A percentile compares a stretch with the other conserved stretches of the same genome.
These are phyloP conservation scores for Microbotryomycetes sp. DNA, from an alignment of 1,284 basidiomycete genomes.

Conservation along the genomic window DNA sequence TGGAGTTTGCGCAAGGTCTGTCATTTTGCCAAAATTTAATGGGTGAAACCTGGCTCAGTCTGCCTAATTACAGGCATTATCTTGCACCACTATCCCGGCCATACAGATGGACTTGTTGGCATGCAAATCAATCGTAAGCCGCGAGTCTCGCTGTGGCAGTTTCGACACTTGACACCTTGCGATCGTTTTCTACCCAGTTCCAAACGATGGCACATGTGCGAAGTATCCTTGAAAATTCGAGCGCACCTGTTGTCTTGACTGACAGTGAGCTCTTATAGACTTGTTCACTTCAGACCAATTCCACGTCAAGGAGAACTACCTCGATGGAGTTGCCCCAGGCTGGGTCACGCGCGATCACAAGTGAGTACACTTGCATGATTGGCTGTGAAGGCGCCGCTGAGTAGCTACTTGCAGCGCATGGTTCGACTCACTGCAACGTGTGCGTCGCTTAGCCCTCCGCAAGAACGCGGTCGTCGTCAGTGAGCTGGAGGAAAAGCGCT, in stretches of 20 bases:
- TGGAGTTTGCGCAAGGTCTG: slow-evolving; percentile 36
- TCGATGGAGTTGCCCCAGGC: background rate
- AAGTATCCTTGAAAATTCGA: too few relatives aligned
- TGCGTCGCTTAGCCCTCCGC: slow-evolving; percentile 8
- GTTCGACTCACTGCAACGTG: slow-evolving; percentile 16
- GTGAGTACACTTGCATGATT: background rate
- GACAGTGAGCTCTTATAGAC: too few relatives aligned
- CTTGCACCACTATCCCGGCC: slow-evolving; percentile 38
- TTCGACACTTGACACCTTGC: too few relatives aligned
- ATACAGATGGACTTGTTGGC: slow-evolving; percentile 27
- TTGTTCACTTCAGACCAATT: slow-evolving; percentile 19
- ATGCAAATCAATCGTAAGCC: background rate
- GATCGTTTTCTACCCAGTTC: too few relatives aligned
- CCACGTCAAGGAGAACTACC: slow-evolving; percentile 13
- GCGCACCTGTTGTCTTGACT: too few relatives aligned
- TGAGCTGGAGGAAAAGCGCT: too few relatives aligned
- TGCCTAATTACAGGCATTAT: slow-evolving; percentile 21
- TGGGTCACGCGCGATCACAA: slow-evolving; percentile 25
- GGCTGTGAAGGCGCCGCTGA: background rate
- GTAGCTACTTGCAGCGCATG: slow-evolving; percentile 5
- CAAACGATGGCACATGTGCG: background rate
- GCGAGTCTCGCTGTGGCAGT: background rate
- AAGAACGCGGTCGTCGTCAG: slow-evolving; percentile 10
- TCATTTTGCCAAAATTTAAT: too few relatives aligned
- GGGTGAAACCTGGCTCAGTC: too few relatives aligned